Evolutionary conservation across 1,284 basidiomycete genomes (phyloP), one percentile per base, ranked within the genome.

Genomic region (Amylostereum areolatum): DNA sequence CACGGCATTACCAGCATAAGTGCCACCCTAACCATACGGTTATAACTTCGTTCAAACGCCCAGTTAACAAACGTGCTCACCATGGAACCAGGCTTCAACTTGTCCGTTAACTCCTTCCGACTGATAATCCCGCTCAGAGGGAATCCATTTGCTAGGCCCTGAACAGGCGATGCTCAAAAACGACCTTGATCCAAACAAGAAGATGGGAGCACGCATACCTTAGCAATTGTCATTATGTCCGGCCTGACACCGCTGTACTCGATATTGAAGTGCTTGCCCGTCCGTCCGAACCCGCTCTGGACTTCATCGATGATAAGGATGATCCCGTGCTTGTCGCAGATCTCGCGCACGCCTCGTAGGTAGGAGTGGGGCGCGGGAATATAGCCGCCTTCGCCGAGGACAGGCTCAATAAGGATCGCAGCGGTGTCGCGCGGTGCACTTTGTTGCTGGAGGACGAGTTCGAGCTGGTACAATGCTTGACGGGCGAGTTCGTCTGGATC

Each of bases 311-410:
- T 68, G 60, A 94, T 88, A 49, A 92, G 70, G 49, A 92, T 64
- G 49, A 97, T 92, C 12, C 78, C 82, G 64, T 97, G 77, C 66
- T 89, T 78, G 65, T 97, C 92, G 67, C 95, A 97, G 36, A 95
- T 78, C 53, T 80, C 74, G 50, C 94, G 77, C 48, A 98, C 67
- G 41, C 89, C 92, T 45, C 80, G 72, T 54, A 99, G 68, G 73
- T 89, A 98, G 28, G 81, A 78, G 1, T 81, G 61, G 0, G 94
- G 92, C 0, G 94, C 91, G 27, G 92, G 86, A 12, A 97, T 89
- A 69, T 98, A 98, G 3, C 95, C 95, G 43, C 90, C 93, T 69
- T 97, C 93, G 34, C 93, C 94, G 30, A 98, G 75, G 8, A 97
- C 86, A 46, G 95, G 89, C 72, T 98, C 95, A 48, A 98, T 70